Percentiles rank a stretch among this genome's conserved stretches.
Evolutionary conservation across 495 filamentous ascomycete species (phyloP).

Genomic region (Hyphodiscus hymeniophilus): DNA sequence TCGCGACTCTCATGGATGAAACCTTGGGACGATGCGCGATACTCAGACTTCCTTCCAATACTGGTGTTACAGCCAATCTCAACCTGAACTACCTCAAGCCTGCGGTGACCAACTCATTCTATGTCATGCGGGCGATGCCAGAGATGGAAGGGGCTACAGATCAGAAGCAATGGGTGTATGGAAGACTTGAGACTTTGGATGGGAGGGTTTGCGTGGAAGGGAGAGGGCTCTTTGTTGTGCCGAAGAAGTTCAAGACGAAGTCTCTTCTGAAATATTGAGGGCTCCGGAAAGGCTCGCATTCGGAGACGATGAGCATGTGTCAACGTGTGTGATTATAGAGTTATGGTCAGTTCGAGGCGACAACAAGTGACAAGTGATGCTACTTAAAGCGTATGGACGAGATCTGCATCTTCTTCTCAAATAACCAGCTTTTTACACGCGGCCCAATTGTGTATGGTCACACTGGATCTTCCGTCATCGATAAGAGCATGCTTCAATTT

Average conservation of each 20-base stretch:
- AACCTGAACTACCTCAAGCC: constrained; percentile 54
- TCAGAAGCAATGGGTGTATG: constrained; percentile 54
- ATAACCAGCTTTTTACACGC: no score
- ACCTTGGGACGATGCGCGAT: constrained; percentile 45
- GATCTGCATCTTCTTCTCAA: no score
- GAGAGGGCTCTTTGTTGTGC: constrained; percentile 53
- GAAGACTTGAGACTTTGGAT: constrained; percentile 41
- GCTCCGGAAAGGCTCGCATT: not conserved
- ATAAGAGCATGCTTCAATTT: no score
- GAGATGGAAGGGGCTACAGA: constrained; percentile 38
- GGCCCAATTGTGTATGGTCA: no score
- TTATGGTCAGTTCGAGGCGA: not conserved
- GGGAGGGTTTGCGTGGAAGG: constrained; percentile 48
- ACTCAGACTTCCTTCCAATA: constrained; percentile 23
- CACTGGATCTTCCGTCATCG: no score
- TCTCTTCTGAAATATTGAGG: not conserved
- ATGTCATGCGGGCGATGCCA: constrained; percentile 49
- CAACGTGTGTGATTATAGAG: not conserved
- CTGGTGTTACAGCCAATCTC: constrained; percentile 56
- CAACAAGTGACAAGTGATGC: not conserved
- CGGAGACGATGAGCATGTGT: no score
- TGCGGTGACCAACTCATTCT: constrained; percentile 51
- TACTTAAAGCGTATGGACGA: no score
- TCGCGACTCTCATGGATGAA: constrained; percentile 69
- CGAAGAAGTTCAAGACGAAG: constrained; percentile 12